These are phyloP conservation scores for Dichotomopilus funicola DNA, from an alignment of 2,329 filamentous ascomycete species.

Conservation along the genomic window DNA sequence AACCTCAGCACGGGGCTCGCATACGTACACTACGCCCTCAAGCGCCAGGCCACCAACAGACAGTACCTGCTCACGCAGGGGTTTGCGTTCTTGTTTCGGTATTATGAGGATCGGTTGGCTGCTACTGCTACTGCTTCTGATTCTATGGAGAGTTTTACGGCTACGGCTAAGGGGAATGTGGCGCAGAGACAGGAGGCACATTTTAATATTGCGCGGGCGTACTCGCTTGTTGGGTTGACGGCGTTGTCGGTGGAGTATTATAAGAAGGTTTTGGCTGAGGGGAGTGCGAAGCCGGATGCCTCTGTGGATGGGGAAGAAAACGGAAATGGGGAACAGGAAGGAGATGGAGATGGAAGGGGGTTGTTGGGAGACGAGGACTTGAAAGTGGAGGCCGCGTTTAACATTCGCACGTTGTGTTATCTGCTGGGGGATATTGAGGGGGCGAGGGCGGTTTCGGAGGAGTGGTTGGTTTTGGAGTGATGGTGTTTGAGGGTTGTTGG, in stretches of 20 bases:
- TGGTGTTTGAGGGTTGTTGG: not conserved
- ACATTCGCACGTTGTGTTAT: conserved; percentile 61
- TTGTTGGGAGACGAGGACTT: conserved; percentile 46
- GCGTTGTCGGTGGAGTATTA: conserved; percentile 72
- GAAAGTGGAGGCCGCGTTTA: conserved; percentile 65
- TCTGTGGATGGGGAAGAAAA: too few species aligned
- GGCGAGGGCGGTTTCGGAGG: conserved; percentile 54
- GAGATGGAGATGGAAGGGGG: conserved; percentile 13
- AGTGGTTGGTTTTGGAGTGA: conserved; percentile 43
- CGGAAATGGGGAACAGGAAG: not conserved
- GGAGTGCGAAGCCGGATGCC: conserved; percentile 5
- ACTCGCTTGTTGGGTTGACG: conserved; percentile 66
- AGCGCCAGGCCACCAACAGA: conserved; percentile 82
- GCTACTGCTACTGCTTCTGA: conserved; percentile 1
- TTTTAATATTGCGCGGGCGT: conserved; percentile 72
- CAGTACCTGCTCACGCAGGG: conserved; percentile 85
- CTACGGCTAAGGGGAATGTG: not conserved
- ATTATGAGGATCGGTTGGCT: conserved; percentile 54
- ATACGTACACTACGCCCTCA: conserved; percentile 84
- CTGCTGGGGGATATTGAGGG: conserved; percentile 55
- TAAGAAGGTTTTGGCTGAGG: conserved; percentile 39
- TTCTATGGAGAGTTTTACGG: too few species aligned
- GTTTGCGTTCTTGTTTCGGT: conserved; percentile 69
- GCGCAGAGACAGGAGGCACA: conserved; percentile 63
- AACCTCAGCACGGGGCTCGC: conserved; percentile 75